Evolutionary conservation across 139 green algal species (phyloP).

Genomic region (Marvania coccoides): DNA sequence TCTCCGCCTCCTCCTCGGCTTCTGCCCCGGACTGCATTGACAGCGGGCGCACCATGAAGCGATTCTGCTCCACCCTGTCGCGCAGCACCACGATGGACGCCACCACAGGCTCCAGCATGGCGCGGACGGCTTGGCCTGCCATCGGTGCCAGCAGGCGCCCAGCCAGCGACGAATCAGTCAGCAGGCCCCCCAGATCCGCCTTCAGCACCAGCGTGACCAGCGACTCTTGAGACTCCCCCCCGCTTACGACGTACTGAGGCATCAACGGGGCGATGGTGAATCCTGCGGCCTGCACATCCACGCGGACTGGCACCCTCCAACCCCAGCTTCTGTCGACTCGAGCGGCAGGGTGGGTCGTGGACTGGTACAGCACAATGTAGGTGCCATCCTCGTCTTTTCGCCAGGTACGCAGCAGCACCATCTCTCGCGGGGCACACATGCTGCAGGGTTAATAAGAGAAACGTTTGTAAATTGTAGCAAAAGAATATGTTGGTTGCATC

Average conservation of each 20-base stretch:
- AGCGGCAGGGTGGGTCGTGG: conserved; percentile 9
- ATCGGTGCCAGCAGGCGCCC: not conserved
- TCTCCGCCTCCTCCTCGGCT: not conserved
- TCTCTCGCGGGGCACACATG: conserved; percentile 18
- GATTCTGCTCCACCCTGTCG: conserved; percentile 34
- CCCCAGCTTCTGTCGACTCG: not conserved
- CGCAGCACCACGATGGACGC: conserved; percentile 27
- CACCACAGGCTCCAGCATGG: conserved; percentile 35
- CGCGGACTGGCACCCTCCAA: conserved; percentile 24
- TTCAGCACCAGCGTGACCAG: conserved; percentile 49
- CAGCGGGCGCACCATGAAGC: conserved; percentile 30
- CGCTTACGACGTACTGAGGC: conserved; percentile 16
- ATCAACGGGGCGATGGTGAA: conserved; percentile 47
- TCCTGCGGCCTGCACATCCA: conserved; percentile 31
- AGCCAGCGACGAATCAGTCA: not conserved
- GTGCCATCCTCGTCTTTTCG: conserved; percentile 42
- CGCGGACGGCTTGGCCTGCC: not conserved
- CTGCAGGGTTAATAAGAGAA: not conserved
- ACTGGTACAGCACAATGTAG: conserved; percentile 43
- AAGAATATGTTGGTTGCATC: not conserved
- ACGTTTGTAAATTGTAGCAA: not conserved
- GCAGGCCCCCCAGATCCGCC: conserved; percentile 37
- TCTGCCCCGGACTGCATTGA: conserved; percentile 1
- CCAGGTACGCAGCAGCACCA: conserved; percentile 38
- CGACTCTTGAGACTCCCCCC: conserved; percentile 26